Evolutionary conservation across 805 yeast genomes (phyloP).

Genomic region (Ogataea salicorniae): DNA sequence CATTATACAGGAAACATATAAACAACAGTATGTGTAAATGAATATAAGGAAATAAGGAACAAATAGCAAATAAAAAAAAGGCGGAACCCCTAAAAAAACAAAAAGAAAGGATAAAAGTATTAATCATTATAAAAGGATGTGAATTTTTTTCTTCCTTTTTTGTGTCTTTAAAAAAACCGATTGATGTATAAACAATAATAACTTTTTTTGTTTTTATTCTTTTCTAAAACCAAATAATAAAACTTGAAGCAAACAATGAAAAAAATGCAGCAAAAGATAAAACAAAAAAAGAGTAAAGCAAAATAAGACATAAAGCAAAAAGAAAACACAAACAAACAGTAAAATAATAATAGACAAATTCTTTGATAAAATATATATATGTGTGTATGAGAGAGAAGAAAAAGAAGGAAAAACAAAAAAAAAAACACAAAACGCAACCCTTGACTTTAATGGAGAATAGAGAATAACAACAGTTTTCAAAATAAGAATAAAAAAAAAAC

Average conservation of each 20-base stretch:
- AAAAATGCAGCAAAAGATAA: background rate
- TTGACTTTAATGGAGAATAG: background rate
- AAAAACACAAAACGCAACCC: background rate
- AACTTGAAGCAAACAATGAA: background rate
- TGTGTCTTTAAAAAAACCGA: no score
- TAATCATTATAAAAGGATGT: background rate
- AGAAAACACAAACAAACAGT: background rate
- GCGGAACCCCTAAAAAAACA: background rate
- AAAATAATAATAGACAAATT: background rate
- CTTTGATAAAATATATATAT: background rate
- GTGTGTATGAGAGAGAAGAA: background rate
- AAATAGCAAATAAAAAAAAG: background rate
- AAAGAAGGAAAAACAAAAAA: background rate
- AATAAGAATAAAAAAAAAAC: constrained; percentile 3
- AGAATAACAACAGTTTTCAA: background rate
- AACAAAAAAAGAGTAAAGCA: background rate
- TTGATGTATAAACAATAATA: background rate
- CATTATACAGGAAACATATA: background rate
- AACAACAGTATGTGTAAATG: background rate
- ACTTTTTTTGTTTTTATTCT: background rate
- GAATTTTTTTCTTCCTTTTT: no score
- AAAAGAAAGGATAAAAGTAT: background rate
- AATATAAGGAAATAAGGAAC: background rate
- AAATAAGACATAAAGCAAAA: background rate
- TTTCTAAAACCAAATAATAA: background rate